A percentile compares a stretch with the other conserved stretches of the same genome.
phyloP scores from a whole-genome alignment of 1,284 basidiomycete species.

The Sphaerobolus stellatus region DNA sequence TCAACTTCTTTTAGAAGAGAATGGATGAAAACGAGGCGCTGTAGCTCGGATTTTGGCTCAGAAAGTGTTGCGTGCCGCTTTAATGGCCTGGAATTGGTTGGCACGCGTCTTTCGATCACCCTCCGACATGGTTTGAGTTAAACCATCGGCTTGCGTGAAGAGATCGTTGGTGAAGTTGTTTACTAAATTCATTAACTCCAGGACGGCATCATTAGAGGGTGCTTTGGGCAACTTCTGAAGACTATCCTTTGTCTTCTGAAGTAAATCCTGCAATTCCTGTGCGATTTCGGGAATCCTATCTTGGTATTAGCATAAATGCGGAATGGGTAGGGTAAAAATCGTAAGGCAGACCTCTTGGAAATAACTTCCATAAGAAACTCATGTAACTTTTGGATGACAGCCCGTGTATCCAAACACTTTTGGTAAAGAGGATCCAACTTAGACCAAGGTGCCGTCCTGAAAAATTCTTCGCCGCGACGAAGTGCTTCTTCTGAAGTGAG shows the following conservation, averaged over 20 bases:
- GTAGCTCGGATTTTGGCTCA: conserved; percentile 47
- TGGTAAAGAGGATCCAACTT: conserved; percentile 48
- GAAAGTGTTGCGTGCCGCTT: conserved; percentile 49
- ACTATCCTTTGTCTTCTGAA: conserved; percentile 38
- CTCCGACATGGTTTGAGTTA: conserved; percentile 32
- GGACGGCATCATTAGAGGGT: conserved; percentile 53
- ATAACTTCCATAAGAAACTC: conserved; percentile 58
- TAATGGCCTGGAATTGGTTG: conserved; percentile 46
- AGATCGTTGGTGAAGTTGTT: conserved; percentile 48
- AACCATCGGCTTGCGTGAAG: conserved; percentile 47
- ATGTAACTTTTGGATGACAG: conserved; percentile 55
- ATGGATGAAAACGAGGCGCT: conserved; percentile 50
- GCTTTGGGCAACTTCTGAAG: conserved; percentile 48
- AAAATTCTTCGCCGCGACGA: conserved; percentile 63
- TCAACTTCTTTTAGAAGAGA: conserved; percentile 3
- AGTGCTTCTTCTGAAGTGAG: conserved; percentile 63
- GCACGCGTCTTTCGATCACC: conserved; percentile 39
- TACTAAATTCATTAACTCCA: conserved; percentile 52
- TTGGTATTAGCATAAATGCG: background rate
- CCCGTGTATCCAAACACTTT: conserved; percentile 52
- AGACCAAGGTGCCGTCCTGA: conserved; percentile 59
- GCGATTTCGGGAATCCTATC: conserved; percentile 65
- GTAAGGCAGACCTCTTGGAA: conserved; percentile 44
- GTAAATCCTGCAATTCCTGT: conserved; percentile 44
- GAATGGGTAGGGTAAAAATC: background rate